A percentile compares a stretch with the other conserved stretches of the same genome.
phyloP scores from a whole-genome alignment of 768 basidiomycete species.

The Crassisporium funariophilum region DNA sequence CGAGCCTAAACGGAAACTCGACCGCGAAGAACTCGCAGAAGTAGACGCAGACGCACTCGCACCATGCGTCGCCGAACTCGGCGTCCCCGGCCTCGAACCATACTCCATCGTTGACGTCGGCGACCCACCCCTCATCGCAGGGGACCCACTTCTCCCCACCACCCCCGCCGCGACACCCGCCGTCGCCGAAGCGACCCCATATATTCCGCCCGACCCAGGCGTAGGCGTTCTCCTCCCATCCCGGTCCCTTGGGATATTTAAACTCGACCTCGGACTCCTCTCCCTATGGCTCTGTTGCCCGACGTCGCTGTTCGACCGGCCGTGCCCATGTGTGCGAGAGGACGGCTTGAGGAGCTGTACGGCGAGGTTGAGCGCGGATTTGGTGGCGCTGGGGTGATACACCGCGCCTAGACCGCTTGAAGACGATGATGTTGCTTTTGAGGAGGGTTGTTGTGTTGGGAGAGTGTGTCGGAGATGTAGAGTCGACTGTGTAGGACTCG shows the following conservation, averaged over 20 bases:
- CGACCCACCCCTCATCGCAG: too few species aligned
- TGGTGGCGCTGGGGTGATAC: constrained; percentile 28
- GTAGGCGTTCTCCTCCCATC: constrained; percentile 26
- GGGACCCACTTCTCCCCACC: neutral
- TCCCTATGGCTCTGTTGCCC: constrained; percentile 12
- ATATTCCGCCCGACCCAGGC: too few species aligned
- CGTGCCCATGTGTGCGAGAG: constrained; percentile 36
- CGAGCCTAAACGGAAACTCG: too few species aligned
- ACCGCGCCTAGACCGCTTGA: constrained; percentile 12
- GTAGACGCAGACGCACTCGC: too few species aligned
- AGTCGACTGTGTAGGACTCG: constrained; percentile 15
- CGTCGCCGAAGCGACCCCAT: constrained; percentile 2
- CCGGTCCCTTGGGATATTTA: constrained; percentile 33
- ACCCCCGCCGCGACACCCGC: too few species aligned
- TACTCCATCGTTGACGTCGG: too few species aligned
- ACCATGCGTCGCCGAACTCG: too few species aligned
- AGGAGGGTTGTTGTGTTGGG: neutral
- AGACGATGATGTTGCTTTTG: constrained; percentile 12
- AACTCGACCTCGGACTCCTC: constrained; percentile 27
- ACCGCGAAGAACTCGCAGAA: too few species aligned
- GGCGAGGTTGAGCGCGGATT: constrained; percentile 44
- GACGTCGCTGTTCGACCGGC: constrained; percentile 42
- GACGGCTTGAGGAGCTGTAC: constrained; percentile 46
- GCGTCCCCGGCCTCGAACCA: too few species aligned
- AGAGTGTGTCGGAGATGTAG: neutral